phyloP scores from a whole-genome alignment of 768 basidiomycete genomes.

The Macrolepiota dolichaula region DNA sequence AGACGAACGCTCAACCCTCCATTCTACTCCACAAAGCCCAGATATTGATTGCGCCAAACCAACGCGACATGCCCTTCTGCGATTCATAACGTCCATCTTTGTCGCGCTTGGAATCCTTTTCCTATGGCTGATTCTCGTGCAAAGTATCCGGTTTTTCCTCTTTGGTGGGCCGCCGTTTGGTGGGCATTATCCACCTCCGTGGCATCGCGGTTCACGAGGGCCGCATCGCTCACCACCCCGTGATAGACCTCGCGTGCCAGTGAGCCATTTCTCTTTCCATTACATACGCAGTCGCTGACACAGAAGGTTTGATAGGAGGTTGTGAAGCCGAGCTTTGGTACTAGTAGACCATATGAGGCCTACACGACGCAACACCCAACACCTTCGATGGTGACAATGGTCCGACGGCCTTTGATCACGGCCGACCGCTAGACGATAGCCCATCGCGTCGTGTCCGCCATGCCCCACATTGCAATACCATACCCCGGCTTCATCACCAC shows the following conservation, averaged over 20 bases:
- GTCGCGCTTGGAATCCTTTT: neutral
- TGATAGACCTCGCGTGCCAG: neutral
- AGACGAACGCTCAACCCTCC: neutral
- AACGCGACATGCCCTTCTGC: neutral
- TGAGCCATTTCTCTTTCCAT: neutral
- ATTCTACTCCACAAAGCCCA: neutral
- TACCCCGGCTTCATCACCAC: neutral
- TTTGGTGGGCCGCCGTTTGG: neutral
- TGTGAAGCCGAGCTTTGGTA: conserved; percentile 1
- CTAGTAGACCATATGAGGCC: neutral
- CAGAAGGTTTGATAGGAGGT: neutral
- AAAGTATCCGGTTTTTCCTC: neutral
- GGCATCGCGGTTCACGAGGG: neutral
- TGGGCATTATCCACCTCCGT: neutral
- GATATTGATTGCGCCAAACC: neutral
- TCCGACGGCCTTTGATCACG: neutral
- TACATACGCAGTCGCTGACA: neutral
- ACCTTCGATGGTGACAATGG: neutral
- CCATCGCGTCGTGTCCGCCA: neutral
- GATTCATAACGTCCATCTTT: neutral
- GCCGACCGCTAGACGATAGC: neutral
- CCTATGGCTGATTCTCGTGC: conserved; percentile 2
- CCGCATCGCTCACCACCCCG: neutral
- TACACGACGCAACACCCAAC: neutral
- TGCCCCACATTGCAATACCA: neutral